Conservation (phyloP, 345 rosid genomes). For the Nasturtium officinale region DNA sequence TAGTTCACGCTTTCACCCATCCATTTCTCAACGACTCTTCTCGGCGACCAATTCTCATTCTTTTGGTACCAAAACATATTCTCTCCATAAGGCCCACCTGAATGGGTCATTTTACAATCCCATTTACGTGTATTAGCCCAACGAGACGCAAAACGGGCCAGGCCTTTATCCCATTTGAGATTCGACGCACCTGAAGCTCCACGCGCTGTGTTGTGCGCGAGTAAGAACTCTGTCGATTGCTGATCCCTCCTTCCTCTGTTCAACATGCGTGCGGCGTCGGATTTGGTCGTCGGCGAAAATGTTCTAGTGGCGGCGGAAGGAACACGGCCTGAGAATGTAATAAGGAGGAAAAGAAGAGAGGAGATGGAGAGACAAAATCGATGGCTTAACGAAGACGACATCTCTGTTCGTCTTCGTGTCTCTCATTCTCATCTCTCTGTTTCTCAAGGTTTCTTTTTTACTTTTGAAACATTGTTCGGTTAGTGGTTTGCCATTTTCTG, state of each 20-base stretch:
- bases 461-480: constrained; percentile 17
- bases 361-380: constrained; percentile 7
- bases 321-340: constrained; percentile 1
- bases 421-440: constrained; percentile 25
- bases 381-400: constrained; percentile 32
- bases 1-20: constrained; percentile 36
- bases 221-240: constrained; percentile 37
- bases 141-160: constrained; percentile 39
- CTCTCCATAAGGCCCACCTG: constrained; percentile 48
- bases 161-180: constrained; percentile 45
- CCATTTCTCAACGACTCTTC: constrained; percentile 49
- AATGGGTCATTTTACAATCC: constrained; percentile 57
- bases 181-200: constrained; percentile 31
- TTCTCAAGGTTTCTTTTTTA: constrained; percentile 2
- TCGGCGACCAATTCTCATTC: constrained; percentile 45
- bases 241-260: constrained; percentile 5
- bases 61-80: constrained; percentile 54
- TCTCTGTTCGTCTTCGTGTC: constrained; percentile 33
- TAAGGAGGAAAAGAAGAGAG: constrained; percentile 19
- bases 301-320: background rate
- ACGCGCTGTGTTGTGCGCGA: constrained; percentile 48
- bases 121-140: constrained; percentile 35
- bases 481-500: constrained; percentile 34
- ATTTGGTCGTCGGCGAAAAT: background rate
- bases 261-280: background rate